These are phyloP conservation scores for Alnus rubra DNA, from an alignment of 306 rosid genomes.

Conservation along the genomic window DNA sequence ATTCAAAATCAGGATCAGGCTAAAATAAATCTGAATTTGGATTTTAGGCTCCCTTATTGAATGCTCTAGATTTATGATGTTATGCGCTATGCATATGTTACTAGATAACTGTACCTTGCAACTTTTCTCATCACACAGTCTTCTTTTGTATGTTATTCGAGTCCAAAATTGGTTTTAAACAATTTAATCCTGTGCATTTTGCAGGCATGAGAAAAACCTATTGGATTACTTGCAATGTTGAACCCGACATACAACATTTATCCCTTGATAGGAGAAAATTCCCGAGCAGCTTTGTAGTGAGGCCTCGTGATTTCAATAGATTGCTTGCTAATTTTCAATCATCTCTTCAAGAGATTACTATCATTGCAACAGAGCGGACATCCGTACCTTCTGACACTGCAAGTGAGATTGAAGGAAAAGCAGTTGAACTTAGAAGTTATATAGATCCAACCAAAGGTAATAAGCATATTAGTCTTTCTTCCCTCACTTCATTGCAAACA, in stretches of 20 bases:
- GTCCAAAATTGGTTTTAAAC: constrained; percentile 4
- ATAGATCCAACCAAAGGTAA: constrained; percentile 93
- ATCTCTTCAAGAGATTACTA: constrained; percentile 92
- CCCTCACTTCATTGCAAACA: constrained; percentile 13
- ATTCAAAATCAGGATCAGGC: neutral
- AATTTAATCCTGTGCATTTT: constrained; percentile 20
- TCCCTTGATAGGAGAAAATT: constrained; percentile 79
- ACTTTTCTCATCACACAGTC: neutral
- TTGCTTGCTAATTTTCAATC: constrained; percentile 86
- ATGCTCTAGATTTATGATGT: neutral
- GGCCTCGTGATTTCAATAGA: constrained; percentile 88
- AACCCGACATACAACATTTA: constrained; percentile 84
- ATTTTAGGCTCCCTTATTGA: neutral
- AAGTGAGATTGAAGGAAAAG: constrained; percentile 89
- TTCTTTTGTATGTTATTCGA: neutral
- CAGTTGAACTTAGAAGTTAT: constrained; percentile 91
- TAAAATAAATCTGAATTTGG: neutral
- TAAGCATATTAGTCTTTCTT: neutral
- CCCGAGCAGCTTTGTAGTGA: constrained; percentile 77
- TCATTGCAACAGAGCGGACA: constrained; percentile 84
- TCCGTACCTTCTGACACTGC: constrained; percentile 68
- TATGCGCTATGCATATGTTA: neutral
- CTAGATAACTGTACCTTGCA: neutral
- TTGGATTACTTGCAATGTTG: constrained; percentile 88
- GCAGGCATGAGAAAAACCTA: constrained; percentile 85